Evolutionary conservation across 2,329 filamentous ascomycete genomes (phyloP), one percentile per base, ranked within the genome.

Genomic region (Aspergillus intermedius): DNA sequence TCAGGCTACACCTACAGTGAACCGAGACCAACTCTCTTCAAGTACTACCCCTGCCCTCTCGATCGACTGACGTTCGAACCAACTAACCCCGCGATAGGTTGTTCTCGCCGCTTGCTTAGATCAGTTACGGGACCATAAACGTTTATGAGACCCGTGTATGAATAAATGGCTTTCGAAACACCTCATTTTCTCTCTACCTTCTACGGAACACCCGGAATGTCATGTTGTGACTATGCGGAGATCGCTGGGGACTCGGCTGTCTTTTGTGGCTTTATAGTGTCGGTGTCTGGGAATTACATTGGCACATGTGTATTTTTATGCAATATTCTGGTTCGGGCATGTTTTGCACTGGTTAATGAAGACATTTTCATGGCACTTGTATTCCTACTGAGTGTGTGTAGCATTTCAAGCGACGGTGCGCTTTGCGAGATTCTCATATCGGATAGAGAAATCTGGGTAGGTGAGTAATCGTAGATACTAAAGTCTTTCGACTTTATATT

Each of bases 1-100:
- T 54, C 63, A 93, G 88, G 91, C 61, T 97, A 95, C 77, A 94
- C 91, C 48, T 86, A 88, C 70, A 97, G 91, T 77, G 87, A 91
- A 70, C 93, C 93, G 37, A 83, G 87, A 68, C 93, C 93, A 48
- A 85, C 88, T 42, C 69, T 88, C 60, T 86, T 88, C 74, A 82
- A 82, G 84, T 87, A 72, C 47, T 57, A 57, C 21, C 42, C 47
- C 25, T 15, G 19, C 21, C 23, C n/a, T 15, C 17, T 35, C 32
- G 15, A 21, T 25, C 30, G 28, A 34, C 23, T 12, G 23, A 22
- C 21, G 37, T 39, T 25, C 22, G 43, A 44, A 19, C 25, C 42
- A 44, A 50, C 56, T 63, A 56, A 58, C 46, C 22, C 17, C 39
- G 37, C 44, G 23, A 49, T 45, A 72, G 69, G 61, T 60, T 73